Base-by-base conservation (phyloP, 2,329 filamentous ascomycete species). In the Ambrosiella cleistominuta region DNA sequence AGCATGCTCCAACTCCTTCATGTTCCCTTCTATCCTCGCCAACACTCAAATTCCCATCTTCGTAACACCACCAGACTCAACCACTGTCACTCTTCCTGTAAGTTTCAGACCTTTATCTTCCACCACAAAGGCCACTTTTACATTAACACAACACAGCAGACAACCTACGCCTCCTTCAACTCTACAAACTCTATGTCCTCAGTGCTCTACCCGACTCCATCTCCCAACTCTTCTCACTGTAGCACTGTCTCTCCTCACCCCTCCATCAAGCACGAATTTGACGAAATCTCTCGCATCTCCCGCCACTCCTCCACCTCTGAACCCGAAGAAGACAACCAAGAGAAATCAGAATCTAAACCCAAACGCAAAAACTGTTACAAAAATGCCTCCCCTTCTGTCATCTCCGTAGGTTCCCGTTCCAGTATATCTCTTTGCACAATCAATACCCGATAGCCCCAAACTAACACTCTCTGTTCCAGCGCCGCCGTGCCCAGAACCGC, bases 351-450 rank as follows among this genome's bases (percentile, higher is more conserved):
- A 35, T 12, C 65, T 71, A 40, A 76, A 76, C 65, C 68, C 73
- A 57, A 76, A 74, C 70, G 74, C 1, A 74, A 76, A 62, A 77
- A 76, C 65, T 69, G 75, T 54, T 77, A 78, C 63, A 75, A 76
- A 64, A 75, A 77, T 58, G 74, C 74, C 1, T 72, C 74, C 1
- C 72, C 73, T 0, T 72, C 73, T 4, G 74, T 76, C 11, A 66
- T 76, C 58, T 74, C 70, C 59, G 74, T 76, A 69, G 66, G 73
- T 59, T 40, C 8, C 35, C 15, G 5, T 5, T 19, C 17, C 15
- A 49, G 12, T 15, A n/a, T n/a, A 17, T 19, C 44, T 17, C 44
- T 47, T 15, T n/a, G 11, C n/a, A 17, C n/a, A 9, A 44, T 4
- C 39, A 27, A 54, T 37, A 9, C 40, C 4, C 37, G 12, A 8